Base-by-base conservation (phyloP, 2,329 filamentous ascomycete genomes). In the Trematosphaeria pertusa region DNA sequence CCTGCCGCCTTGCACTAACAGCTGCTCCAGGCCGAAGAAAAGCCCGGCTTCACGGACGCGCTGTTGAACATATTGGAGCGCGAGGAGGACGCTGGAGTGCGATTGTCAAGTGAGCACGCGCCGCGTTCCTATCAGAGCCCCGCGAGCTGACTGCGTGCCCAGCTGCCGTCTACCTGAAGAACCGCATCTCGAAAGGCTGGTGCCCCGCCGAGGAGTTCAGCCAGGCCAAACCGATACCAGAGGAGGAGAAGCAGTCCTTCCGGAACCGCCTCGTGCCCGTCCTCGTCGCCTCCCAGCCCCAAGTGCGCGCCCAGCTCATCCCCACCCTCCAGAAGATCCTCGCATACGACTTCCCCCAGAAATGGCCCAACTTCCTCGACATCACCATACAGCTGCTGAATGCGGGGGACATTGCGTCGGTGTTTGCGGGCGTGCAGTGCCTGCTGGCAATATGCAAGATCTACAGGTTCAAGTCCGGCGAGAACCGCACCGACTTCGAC, bases 101-200 rank as follows among this genome's bases (percentile, higher is more conserved):
- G 92, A 67, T 82, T 97, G 47, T 93, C 93, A 52, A 90, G 93
- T 97, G 88, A 59, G 55, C 32, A 57, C 53, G 52, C 55, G 61
- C 57, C 64, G 65, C 50, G 38, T 50, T 42, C 32, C 26, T 34
- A 20, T 8, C 28, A 14, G 12, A 5, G 20, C 46, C 30, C 24
- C 8, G 5, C 44, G 26, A 54, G 59, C 69, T 71, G 40, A 68
- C 54, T 22, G 46, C 46, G 41, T 50, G 37, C 53, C 49, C 73
- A 97, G 93, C 91, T 67, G 92, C 93, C 69, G 90, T 99, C 63
- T 99, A 97, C 77, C 85, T 97, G 72, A 99, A 99, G 79, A 97
- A 99, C 77, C 88, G 92, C 70, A 88, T 97, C 72, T 93, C 89
- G 73, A 88, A 92, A 70, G 91, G 90, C 64, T 99, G 94, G 94